These are phyloP conservation scores for Suaeda aralocaspica DNA, from an alignment of 148 eudicot species.

Conservation along the genomic window DNA sequence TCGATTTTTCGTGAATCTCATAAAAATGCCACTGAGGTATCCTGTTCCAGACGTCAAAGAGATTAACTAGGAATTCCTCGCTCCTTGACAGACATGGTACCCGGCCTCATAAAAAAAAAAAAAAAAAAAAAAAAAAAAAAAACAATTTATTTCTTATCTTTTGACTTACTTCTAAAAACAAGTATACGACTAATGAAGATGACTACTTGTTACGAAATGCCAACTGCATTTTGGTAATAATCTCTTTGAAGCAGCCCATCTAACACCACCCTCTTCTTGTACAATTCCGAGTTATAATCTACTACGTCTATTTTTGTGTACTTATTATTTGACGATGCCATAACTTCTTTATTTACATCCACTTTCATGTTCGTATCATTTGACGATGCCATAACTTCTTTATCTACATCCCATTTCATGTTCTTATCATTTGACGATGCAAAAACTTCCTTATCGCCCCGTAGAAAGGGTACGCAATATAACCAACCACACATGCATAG, in stretches of 20 bases:
- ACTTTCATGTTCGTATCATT: too few relatives aligned
- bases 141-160: too few relatives aligned
- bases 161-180: too few relatives aligned
- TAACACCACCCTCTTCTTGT: constrained; percentile 16
- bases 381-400: background rate
- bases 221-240: constrained; percentile 10
- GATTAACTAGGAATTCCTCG: too few relatives aligned
- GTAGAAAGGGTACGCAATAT: constrained; percentile 23
- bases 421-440: background rate
- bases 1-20: too few relatives aligned
- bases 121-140: too few relatives aligned
- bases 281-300: background rate
- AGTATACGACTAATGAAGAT: background rate
- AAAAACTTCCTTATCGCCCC: background rate
- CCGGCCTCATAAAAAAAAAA: background rate
- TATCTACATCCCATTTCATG: too few relatives aligned
- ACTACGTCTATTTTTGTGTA: background rate
- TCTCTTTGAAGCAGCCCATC: constrained; percentile 20
- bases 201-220: constrained; percentile 9
- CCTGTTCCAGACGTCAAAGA: too few relatives aligned
- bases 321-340: too few relatives aligned
- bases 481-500: constrained; percentile 26
- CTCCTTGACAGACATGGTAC: too few relatives aligned
- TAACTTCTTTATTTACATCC: too few relatives aligned
- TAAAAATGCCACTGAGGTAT: too few relatives aligned